A percentile compares a stretch with the other conserved stretches of the same genome.
These are phyloP conservation scores for Suillus ampliporus DNA, from an alignment of 768 basidiomycete genomes.

Conservation along the genomic window DNA sequence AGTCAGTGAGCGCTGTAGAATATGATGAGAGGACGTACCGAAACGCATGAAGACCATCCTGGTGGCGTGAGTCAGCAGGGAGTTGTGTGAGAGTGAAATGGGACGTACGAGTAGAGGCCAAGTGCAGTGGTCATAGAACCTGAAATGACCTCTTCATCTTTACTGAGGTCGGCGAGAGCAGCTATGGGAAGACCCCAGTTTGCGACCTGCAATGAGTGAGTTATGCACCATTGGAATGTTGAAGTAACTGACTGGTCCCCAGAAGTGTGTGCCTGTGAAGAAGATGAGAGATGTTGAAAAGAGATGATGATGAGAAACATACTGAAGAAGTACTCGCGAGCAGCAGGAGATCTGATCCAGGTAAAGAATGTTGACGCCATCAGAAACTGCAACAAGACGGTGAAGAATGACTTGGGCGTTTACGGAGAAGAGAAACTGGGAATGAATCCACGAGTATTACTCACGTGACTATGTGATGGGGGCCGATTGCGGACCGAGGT, in stretches of 20 bases:
- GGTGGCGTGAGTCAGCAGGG: conserved; percentile 16
- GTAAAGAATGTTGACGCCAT: conserved; percentile 88
- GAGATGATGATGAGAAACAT: conserved; percentile 37
- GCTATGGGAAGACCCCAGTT: conserved; percentile 99
- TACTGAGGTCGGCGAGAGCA: conserved; percentile 86
- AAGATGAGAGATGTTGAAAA: conserved; percentile 23
- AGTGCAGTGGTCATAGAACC: conserved; percentile 96
- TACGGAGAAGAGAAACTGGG: not conserved
- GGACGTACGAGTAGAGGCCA: conserved; percentile 87
- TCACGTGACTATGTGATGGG: conserved; percentile 19
- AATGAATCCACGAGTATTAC: too few species aligned
- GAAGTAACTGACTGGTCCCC: conserved; percentile 83
- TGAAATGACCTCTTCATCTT: conserved; percentile 97
- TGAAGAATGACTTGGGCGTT: not conserved
- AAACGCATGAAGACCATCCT: conserved; percentile 94
- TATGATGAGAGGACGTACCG: conserved; percentile 52
- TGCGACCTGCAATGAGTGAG: conserved; percentile 66
- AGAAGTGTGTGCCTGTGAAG: conserved; percentile 88
- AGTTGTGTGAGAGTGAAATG: conserved; percentile 13
- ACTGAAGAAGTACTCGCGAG: conserved; percentile 96
- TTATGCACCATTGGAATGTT: conserved; percentile 8
- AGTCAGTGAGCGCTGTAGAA: conserved; percentile 14
- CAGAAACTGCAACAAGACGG: conserved; percentile 14
- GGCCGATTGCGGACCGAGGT: not conserved
- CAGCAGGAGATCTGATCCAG: conserved; percentile 92